phyloP scores from a whole-genome alignment of 2,329 filamentous ascomycete genomes.

The Talaromyces sp. region DNA sequence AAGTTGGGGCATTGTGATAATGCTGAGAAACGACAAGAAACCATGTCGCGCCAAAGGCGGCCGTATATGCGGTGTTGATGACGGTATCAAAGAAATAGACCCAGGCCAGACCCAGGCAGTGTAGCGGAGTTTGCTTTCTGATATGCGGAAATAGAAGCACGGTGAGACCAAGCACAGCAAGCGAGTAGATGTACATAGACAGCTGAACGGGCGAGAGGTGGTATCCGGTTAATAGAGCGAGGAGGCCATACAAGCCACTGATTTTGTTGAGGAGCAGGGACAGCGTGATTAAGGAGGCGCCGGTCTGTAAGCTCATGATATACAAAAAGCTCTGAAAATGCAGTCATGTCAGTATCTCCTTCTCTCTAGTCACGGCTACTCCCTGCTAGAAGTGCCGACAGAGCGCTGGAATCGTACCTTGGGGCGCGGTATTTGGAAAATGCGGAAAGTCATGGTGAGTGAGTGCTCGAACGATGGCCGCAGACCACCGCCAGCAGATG shows the following conservation, averaged over 20 bases:
- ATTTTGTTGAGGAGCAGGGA: constrained; percentile 87
- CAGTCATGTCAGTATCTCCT: not conserved
- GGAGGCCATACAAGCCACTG: constrained; percentile 81
- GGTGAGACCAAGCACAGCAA: constrained; percentile 63
- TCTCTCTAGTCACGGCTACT: not conserved
- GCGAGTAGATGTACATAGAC: constrained; percentile 86
- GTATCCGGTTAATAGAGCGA: constrained; percentile 83
- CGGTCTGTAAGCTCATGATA: constrained; percentile 78
- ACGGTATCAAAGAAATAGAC: constrained; percentile 77
- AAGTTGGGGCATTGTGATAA: constrained; percentile 41
- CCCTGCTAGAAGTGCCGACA: not conserved
- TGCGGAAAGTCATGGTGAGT: constrained; percentile 35
- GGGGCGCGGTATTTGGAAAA: constrained; percentile 47
- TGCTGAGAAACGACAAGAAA: constrained; percentile 67
- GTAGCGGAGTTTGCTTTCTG: constrained; percentile 69
- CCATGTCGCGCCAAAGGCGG: constrained; percentile 77
- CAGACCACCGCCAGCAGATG: constrained; percentile 5
- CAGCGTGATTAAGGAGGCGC: constrained; percentile 76
- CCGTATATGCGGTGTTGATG: constrained; percentile 76
- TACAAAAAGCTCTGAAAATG: constrained; percentile 69
- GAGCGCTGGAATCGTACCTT: constrained; percentile 29
- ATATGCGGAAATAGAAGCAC: constrained; percentile 73
- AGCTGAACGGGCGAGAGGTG: constrained; percentile 76
- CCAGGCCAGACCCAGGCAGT: constrained; percentile 76
- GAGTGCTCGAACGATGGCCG: constrained; percentile 6